Base-by-base conservation (phyloP, 2,329 filamentous ascomycete species). In the Endoconidiophora laricicola region DNA sequence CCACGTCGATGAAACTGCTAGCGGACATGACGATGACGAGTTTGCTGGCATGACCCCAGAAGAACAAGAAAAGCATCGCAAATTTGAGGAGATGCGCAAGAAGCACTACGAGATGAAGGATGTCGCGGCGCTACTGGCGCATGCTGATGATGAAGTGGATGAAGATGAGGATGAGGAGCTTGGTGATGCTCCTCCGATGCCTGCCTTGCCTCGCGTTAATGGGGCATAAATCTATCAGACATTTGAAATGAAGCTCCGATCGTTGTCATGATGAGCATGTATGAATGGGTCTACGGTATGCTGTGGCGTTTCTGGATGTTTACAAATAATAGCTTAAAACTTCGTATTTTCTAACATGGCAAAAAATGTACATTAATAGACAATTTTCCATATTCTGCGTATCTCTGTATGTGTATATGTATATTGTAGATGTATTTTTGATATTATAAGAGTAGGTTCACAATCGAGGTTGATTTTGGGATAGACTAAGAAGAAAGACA, bases 61-160 rank as follows among this genome's bases (percentile, higher is more conserved):
- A 63, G 88, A 94, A 62, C 72, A 71, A 55, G 86, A 91, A 69
- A 95, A 96, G 71, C 91, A 98, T 66, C 78, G 75, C 61, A 79
- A 83, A 62, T 98, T 98, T 63, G 88, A 95, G 68, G 73, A 85
- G 67, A 74, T 86, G 70, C 78, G 91, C 60, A 95, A 91, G 79
- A 90, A 81, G 70, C 91, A 98, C 66, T 98, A 98, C 66, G 91
- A 98, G 72, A 98, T 98, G 91, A 86, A 78, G 68, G 83, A 91
- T 61, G 87, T 95, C 52, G 94, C 91, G 60, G 77, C 81, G 60
- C 67, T 96, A 48, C 75, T 98, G 56, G 88, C 86, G 12, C 81
- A 86, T 59, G 78, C 81, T 3, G 80, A 83, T 60, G 69, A 76
- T 3, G 59, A 82, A 44, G 76, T 78, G 45, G 77, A 76, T 40